A percentile compares a stretch with the other conserved stretches of the same genome.
phyloP scores from a whole-genome alignment of 176 grass and related monocot species.

The Echinochloa phyllopogon region DNA sequence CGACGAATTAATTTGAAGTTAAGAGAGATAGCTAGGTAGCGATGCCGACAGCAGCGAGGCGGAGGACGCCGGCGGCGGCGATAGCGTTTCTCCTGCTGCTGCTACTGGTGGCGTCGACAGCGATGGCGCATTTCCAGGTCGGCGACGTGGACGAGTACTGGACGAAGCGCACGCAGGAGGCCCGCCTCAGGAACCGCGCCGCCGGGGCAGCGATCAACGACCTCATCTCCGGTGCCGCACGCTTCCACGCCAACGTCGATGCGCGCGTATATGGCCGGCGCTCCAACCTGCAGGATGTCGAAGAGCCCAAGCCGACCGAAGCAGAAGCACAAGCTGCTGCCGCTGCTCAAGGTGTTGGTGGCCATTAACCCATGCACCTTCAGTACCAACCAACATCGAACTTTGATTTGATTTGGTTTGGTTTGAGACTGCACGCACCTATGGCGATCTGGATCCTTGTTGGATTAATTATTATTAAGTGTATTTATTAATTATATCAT shows the following conservation, averaged over 20 bases:
- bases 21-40: no score
- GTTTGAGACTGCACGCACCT: no score
- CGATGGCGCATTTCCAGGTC: slow-evolving; percentile 3
- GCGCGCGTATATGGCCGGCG: not conserved
- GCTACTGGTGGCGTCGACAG: not conserved
- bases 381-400: no score
- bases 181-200: not conserved
- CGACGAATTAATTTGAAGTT: no score
- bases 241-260: slow-evolving; percentile 7
- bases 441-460: no score
- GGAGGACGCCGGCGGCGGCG: no score
- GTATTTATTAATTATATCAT: no score
- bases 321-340: not conserved
- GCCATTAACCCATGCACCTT: not conserved
- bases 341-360: not conserved
- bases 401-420: no score
- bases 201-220: not conserved
- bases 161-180: slow-evolving; percentile 6
- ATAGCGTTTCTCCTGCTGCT: not conserved
- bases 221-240: not conserved
- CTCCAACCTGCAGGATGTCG: not conserved
- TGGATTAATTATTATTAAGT: no score
- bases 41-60: not conserved
- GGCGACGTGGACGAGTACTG: slow-evolving; percentile 20
- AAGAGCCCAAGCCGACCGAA: not conserved